These are phyloP conservation scores for Trypanosoma mega DNA, from an alignment of 208 protist species.

Conservation along the genomic window DNA sequence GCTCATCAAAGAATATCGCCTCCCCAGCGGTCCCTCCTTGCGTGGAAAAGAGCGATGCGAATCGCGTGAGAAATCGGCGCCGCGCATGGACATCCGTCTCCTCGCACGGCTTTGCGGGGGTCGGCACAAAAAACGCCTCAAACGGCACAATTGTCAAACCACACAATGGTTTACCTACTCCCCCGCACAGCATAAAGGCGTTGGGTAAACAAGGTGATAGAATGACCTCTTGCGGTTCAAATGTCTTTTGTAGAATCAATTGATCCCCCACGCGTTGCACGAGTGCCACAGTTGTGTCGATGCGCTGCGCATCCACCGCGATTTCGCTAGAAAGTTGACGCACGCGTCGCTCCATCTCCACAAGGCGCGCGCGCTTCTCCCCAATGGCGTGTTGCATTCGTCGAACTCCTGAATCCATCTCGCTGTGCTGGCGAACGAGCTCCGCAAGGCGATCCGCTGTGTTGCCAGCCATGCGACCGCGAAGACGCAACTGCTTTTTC, in stretches of 20 bases:
- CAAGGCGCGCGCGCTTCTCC: slow-evolving; percentile 29
- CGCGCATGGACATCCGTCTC: slow-evolving; percentile 2
- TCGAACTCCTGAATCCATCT: no score
- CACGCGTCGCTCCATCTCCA: slow-evolving; percentile 16
- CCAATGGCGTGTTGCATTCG: slow-evolving; percentile 28
- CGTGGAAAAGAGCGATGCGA: slow-evolving; percentile 53
- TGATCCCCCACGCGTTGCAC: slow-evolving; percentile 13
- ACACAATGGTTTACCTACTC: no score
- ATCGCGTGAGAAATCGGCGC: slow-evolving; percentile 37
- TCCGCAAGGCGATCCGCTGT: slow-evolving; percentile 25
- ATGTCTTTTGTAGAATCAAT: slow-evolving; percentile 25
- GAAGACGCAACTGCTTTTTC: slow-evolving; percentile 34
- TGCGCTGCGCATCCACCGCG: slow-evolving; percentile 1
- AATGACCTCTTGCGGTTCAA: slow-evolving; percentile 13
- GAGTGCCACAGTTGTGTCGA: neutral
- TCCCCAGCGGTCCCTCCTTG: slow-evolving; percentile 18
- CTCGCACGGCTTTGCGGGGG: no score
- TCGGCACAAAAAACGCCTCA: no score
- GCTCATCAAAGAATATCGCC: slow-evolving; percentile 55
- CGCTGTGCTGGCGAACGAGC: no score
- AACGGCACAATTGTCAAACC: no score
- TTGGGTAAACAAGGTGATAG: no score
- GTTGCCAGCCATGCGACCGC: slow-evolving; percentile 1
- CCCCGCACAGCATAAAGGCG: neutral
- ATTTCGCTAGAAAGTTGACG: slow-evolving; percentile 12